These are phyloP conservation scores for Chlorella sp. DNA, from an alignment of 139 green algal genomes.

Conservation along the genomic window DNA sequence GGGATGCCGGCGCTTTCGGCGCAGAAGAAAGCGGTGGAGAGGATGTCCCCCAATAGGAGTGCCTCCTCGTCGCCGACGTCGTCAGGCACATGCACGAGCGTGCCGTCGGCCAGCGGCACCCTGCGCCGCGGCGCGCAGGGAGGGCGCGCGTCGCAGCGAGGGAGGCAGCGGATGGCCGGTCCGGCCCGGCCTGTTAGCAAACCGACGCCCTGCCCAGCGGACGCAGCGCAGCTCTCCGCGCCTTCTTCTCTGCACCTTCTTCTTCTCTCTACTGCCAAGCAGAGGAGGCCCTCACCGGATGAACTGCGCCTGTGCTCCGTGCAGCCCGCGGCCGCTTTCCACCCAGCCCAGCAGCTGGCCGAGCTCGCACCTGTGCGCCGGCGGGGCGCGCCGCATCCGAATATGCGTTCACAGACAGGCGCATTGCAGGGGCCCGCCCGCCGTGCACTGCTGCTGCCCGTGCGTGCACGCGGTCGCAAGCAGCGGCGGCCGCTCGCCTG, in stretches of 20 bases:
- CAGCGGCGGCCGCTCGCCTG: conserved; percentile 10
- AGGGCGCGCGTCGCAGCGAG: too few species aligned
- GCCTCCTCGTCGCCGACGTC: conserved; percentile 53
- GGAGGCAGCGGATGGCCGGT: too few species aligned
- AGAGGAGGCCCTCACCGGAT: neutral
- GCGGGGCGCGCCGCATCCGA: neutral
- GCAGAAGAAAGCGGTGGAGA: conserved; percentile 33
- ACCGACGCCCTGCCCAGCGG: too few species aligned
- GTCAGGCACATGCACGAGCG: conserved; percentile 50
- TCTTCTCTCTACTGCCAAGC: neutral
- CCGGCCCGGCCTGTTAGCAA: too few species aligned
- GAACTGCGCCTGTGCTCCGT: conserved; percentile 66
- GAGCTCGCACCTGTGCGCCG: conserved; percentile 21
- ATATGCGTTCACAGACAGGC: neutral
- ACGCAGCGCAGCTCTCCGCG: too few species aligned
- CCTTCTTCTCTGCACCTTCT: neutral
- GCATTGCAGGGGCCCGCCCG: neutral
- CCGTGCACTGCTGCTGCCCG: neutral
- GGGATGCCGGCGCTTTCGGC: conserved; percentile 24
- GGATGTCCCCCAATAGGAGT: conserved; percentile 53
- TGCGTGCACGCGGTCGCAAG: neutral
- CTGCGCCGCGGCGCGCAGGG: conserved; percentile 38
- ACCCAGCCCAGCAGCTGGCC: conserved; percentile 58
- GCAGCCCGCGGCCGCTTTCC: conserved; percentile 43
- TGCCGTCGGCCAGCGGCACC: conserved; percentile 62